These are phyloP conservation scores for Leccinum disarticulatum DNA, from an alignment of 768 basidiomycete species.

Conservation along the genomic window DNA sequence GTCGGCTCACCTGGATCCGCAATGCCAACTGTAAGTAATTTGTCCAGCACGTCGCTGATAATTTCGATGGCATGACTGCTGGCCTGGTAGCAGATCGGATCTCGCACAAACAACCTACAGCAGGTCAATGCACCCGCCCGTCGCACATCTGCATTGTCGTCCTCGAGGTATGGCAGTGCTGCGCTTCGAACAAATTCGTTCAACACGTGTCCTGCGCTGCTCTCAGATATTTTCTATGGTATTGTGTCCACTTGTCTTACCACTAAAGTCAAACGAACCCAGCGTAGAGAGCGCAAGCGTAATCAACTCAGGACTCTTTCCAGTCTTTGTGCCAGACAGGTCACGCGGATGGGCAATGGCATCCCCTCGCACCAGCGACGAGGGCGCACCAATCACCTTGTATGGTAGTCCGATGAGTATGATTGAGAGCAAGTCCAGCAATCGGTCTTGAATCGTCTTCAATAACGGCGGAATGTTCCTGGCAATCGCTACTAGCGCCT, in stretches of 20 bases:
- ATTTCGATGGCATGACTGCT: slow-evolving; percentile 96
- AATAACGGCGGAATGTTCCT: slow-evolving; percentile 86
- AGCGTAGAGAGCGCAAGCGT: slow-evolving; percentile 85
- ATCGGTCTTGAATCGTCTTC: slow-evolving; percentile 92
- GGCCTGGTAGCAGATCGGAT: slow-evolving; percentile 94
- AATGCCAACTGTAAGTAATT: slow-evolving; percentile 90
- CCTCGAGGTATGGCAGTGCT: slow-evolving; percentile 90
- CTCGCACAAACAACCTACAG: slow-evolving; percentile 86
- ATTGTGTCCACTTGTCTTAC: slow-evolving; percentile 38
- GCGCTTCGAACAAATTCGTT: slow-evolving; percentile 95
- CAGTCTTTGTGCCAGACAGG: slow-evolving; percentile 48
- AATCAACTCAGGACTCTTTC: slow-evolving; percentile 66
- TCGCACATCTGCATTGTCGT: slow-evolving; percentile 85
- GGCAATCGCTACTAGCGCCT: slow-evolving; percentile 82
- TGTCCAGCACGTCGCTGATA: slow-evolving; percentile 97
- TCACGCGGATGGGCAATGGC: slow-evolving; percentile 49
- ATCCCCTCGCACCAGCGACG: slow-evolving; percentile 56
- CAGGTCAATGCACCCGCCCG: slow-evolving; percentile 90
- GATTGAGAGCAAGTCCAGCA: slow-evolving; percentile 80
- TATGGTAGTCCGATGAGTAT: slow-evolving; percentile 85
- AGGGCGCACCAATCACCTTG: slow-evolving; percentile 83
- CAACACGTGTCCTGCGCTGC: slow-evolving; percentile 71
- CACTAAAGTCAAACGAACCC: slow-evolving; percentile 92
- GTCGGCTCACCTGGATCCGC: slow-evolving; percentile 80
- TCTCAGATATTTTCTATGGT: slow-evolving; percentile 12